Evolutionary conservation across 768 basidiomycete species (phyloP).

Genomic region (Rubroboletus satanas): DNA sequence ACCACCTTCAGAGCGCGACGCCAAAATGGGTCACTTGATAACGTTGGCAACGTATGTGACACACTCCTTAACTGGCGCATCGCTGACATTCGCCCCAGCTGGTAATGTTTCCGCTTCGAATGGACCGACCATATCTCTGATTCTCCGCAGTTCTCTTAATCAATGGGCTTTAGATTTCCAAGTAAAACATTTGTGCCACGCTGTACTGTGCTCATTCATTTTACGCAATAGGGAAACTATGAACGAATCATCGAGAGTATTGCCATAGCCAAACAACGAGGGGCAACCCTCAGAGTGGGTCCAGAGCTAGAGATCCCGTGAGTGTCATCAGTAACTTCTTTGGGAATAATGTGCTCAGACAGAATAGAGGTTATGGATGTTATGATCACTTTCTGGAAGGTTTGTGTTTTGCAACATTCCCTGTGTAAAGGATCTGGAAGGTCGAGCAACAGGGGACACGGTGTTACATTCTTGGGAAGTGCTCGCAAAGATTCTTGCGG

Average conservation of each 20-base stretch:
- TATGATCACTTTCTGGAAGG: slow-evolving; percentile 97
- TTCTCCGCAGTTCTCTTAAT: slow-evolving; percentile 70
- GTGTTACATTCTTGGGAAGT: slow-evolving; percentile 97
- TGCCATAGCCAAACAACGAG: slow-evolving; percentile 77
- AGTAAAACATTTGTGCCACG: slow-evolving; percentile 37
- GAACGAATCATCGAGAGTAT: slow-evolving; percentile 90
- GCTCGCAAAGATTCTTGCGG: slow-evolving; percentile 81
- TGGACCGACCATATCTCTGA: slow-evolving; percentile 8
- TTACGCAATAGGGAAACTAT: slow-evolving; percentile 70
- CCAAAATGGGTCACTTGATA: slow-evolving; percentile 74
- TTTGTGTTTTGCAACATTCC: slow-evolving; percentile 23
- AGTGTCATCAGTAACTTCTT: slow-evolving; percentile 15
- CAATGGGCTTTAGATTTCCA: slow-evolving; percentile 98
- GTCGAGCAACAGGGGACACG: slow-evolving; percentile 71
- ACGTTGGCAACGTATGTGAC: slow-evolving; percentile 78
- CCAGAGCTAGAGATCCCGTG: slow-evolving; percentile 97
- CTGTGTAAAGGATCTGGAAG: not conserved
- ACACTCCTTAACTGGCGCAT: not conserved
- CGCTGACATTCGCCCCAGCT: slow-evolving; percentile 15
- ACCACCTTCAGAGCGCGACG: not conserved
- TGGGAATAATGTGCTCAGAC: not conserved
- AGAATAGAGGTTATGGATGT: slow-evolving; percentile 87
- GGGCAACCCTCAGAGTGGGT: slow-evolving; percentile 89
- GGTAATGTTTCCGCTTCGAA: slow-evolving; percentile 15
- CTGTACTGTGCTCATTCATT: not conserved